phyloP scores from a whole-genome alignment of 148 eudicot genomes.

The Drosera capensis region DNA sequence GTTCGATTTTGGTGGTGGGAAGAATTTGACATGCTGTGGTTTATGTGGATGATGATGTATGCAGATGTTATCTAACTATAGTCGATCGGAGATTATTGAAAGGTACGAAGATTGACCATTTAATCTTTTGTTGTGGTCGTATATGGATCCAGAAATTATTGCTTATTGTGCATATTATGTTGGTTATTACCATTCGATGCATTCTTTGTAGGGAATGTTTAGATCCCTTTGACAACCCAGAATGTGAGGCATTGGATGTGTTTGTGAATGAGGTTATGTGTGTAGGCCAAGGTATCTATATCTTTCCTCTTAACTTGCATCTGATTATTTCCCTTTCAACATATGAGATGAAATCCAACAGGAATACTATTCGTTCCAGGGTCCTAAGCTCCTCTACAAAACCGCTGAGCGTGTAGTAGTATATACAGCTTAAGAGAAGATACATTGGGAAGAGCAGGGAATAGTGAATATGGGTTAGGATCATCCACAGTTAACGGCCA shows the following conservation, averaged over 20 bases:
- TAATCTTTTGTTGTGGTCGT: background rate
- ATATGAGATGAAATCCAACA: background rate
- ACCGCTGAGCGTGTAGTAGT: no score
- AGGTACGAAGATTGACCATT: slow-evolving; percentile 25
- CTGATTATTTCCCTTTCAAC: background rate
- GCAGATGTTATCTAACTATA: slow-evolving; percentile 66
- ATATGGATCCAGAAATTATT: background rate
- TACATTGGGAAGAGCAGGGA: no score
- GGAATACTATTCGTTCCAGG: background rate
- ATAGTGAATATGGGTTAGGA: no score
- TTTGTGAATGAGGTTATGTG: slow-evolving; percentile 79
- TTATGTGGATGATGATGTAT: slow-evolving; percentile 2
- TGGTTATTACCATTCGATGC: background rate
- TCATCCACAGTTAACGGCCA: background rate
- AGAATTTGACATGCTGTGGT: background rate
- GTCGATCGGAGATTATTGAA: slow-evolving; percentile 74
- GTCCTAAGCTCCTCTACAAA: no score
- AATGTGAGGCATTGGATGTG: slow-evolving; percentile 77
- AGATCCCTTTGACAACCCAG: slow-evolving; percentile 88
- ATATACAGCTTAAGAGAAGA: no score
- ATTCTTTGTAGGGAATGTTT: slow-evolving; percentile 58
- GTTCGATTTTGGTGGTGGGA: background rate
- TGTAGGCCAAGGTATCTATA: slow-evolving; percentile 61
- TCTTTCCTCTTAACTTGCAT: slow-evolving; percentile 5
- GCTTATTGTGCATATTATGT: background rate